A percentile compares a stretch with the other conserved stretches of the same genome.
Evolutionary conservation across 768 basidiomycete species (phyloP).

Genomic region (Daedalea quercina): DNA sequence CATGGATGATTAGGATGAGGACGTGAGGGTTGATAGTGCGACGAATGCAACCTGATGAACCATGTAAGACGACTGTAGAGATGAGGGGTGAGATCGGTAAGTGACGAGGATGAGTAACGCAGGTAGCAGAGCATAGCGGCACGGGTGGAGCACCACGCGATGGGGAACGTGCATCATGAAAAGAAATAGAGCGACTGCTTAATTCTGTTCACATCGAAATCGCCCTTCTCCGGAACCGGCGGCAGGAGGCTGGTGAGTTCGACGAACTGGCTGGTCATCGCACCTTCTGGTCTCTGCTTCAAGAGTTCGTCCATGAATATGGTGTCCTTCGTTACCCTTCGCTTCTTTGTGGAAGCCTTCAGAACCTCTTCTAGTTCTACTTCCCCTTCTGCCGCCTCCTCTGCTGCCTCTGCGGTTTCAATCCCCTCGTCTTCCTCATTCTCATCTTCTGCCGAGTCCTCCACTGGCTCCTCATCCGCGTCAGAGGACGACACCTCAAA

Average conservation of each 20-base stretch:
- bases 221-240: constrained; percentile 76
- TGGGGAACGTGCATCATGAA: too few species aligned
- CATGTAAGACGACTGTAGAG: not conserved
- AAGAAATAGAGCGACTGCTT: constrained; percentile 89
- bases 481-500: constrained; percentile 22
- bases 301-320: constrained; percentile 8
- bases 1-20: not conserved
- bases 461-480: too few species aligned
- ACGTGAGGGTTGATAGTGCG: not conserved
- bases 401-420: constrained; percentile 20
- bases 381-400: constrained; percentile 13
- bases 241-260: constrained; percentile 71
- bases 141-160: too few species aligned
- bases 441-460: not conserved
- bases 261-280: constrained; percentile 47
- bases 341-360: too few species aligned
- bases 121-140: not conserved
- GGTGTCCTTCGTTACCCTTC: too few species aligned
- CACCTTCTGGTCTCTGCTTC: constrained; percentile 17
- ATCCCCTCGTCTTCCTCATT: constrained; percentile 16
- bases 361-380: not conserved
- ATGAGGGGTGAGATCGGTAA: not conserved
- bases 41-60: not conserved
- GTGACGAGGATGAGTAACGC: not conserved
- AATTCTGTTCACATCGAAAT: constrained; percentile 79